These are phyloP conservation scores for Aaosphaeria arxii DNA, from an alignment of 2,329 filamentous ascomycete species.

Conservation along the genomic window DNA sequence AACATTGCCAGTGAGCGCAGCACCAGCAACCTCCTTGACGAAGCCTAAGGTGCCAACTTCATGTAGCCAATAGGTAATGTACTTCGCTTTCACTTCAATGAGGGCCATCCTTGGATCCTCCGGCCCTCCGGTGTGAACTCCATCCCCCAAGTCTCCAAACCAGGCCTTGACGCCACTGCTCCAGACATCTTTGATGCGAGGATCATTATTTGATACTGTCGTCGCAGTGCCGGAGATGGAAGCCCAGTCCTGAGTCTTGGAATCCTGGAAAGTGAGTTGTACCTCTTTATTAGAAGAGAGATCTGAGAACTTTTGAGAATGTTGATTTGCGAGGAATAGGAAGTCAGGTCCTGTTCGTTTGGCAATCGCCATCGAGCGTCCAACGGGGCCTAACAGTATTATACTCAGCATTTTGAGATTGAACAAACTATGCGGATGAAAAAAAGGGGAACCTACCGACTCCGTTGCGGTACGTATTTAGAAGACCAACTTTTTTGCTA, in stretches of 20 bases:
- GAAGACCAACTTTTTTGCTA: slow-evolving; percentile 43
- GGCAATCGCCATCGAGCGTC: slow-evolving; percentile 49
- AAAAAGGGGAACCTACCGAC: slow-evolving; percentile 28
- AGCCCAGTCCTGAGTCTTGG: slow-evolving; percentile 47
- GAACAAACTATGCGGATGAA: background rate
- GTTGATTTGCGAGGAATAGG: slow-evolving; percentile 49
- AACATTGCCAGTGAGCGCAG: slow-evolving; percentile 37
- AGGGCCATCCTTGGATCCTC: slow-evolving; percentile 49
- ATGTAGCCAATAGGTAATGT: slow-evolving; percentile 40
- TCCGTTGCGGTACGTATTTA: slow-evolving; percentile 41
- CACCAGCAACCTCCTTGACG: slow-evolving; percentile 38
- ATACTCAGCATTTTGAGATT: slow-evolving; percentile 4
- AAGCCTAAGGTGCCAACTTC: slow-evolving; percentile 34
- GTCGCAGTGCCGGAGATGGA: slow-evolving; percentile 44
- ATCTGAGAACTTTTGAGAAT: slow-evolving; percentile 48
- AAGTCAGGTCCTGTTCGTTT: slow-evolving; percentile 57
- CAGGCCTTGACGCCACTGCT: slow-evolving; percentile 40
- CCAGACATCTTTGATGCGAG: slow-evolving; percentile 49
- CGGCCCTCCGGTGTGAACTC: slow-evolving; percentile 44
- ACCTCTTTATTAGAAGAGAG: slow-evolving; percentile 41
- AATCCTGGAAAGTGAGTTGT: slow-evolving; percentile 48
- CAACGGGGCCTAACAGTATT: slow-evolving; percentile 33
- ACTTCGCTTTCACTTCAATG: slow-evolving; percentile 38
- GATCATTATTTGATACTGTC: slow-evolving; percentile 43
- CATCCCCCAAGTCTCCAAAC: slow-evolving; percentile 52